Base-by-base conservation (phyloP, 257 asterid species). In the Anisodus acutangulus region DNA sequence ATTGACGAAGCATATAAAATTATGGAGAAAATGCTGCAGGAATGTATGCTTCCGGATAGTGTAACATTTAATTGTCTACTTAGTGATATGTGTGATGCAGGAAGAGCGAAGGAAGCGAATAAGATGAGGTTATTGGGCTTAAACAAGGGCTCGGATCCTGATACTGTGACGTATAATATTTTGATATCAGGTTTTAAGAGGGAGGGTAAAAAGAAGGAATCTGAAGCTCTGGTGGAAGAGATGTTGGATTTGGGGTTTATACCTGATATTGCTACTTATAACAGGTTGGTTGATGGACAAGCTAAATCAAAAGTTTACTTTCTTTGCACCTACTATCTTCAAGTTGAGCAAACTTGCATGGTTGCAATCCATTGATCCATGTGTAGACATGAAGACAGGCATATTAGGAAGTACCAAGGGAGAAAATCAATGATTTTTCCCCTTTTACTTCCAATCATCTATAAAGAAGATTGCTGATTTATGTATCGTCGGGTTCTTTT, bases 221-320 rank as follows among this genome's bases (percentile, higher is more conserved):
- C 97, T 13, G 94, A 92, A 88, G 79, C 60, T 82, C 22, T 96
- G 88, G 93, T 96, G 85, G 89, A 92, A 83, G 99, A 94, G 90
- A 96, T 94, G 99, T 84, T 94, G 92, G 99, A 96, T 88, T 86
- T 74, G 86, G 98, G 97, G 45, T 92, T 93, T 63, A 87, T 96
- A 57, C 92, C 91, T 64, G 98, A 92, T 89, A 92, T 96, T 88
- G 91, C 94, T 43, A 91, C 97, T 62, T 94, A 94, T 89, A 96
- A 94, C 78, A 86, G 86, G 85, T 87, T 94, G 83, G 93, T 93
- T 92, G 84, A 89, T 83, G 92, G 88, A 41, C 96, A 92, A 79
- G 66, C 90, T 22, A 91, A 86, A 86, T 82, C 85, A 72, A 88
- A 76, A 85, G 86, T 58, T 87, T 69, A 54, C 70, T 51, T 76